Evolutionary conservation across 306 rosid species (phyloP), one percentile per base, ranked within the genome.

Genomic region (Glycyrrhiza uralensis): DNA sequence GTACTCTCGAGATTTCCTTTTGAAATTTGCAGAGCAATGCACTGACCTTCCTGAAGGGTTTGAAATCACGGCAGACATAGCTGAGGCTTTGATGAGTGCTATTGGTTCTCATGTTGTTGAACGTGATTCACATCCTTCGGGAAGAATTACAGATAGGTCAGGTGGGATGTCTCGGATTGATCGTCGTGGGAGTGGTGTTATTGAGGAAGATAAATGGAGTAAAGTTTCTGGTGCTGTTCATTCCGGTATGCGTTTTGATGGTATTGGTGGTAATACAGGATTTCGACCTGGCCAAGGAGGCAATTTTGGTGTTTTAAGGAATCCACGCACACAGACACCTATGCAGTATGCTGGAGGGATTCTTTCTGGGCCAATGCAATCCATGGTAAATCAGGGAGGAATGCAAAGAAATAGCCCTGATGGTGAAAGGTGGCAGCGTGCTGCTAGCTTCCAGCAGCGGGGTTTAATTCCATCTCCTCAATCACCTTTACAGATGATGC

Each of bases 1-100:
- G 80, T 94, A 94, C 69, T 91, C 97, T 18, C 76, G 94, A 65
- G 97, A 94, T 85, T 94, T 94, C 62, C 96, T 94, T 36, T 68
- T 89, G 71, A 94, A 79, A 67, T 94, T 89, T 54, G 82, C 88
- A 0, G 80, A 76, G 69, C 96, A 87, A 38, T 86, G 70, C 55
- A 29, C 65, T 32, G 84, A 79, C 42, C 87, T 85, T 79, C 97
- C 97, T 0, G 58, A 77, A 19, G 85, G 84, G 76, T 89, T 94
- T 75, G 81, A 87, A 80, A 82, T 86, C 71, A 30, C 32, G 1
- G 15, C 64, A 39, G 95, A 91, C 59, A 49, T 84, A 17, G 84
- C 77, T 14, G 93, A 85, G 57, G 41, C 72, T 7, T 66, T 87
- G 52, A 79, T 81, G 62, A 58, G 49, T 81, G 5, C 79, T 45